Evolutionary conservation across 2,329 filamentous ascomycete genomes (phyloP), one percentile per base, ranked within the genome.

Genomic region (Phaeosphaeria sp.): DNA sequence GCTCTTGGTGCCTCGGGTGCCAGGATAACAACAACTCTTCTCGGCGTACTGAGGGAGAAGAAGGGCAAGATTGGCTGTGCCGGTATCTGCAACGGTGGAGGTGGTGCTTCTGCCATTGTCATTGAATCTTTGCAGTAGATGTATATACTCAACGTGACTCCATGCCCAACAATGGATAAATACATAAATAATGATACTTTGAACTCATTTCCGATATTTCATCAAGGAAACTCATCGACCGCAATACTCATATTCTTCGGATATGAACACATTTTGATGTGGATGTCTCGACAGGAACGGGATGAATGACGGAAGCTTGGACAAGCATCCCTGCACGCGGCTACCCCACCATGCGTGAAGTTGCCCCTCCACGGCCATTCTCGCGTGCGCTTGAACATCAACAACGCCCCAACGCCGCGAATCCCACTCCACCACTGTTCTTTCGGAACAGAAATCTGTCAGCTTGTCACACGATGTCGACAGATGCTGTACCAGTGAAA

Each of bases 71-170:
- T 98, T 77, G 95, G 95, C 56, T 91, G 89, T 73, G 94, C 91
- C 41, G 95, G 92, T 73, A 98, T 99, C 76, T 99, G 95, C 88
- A 99, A 99, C 79, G 95, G 95, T 66, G 95, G 95, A 56, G 95
- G 95, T 71, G 95, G 95, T 77, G 95, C 95, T 59, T 96, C 92
- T 72, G 95, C 95, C 57, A 82, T 99, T 67, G 92, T 99, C 62
- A 87, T 99, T 72, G 95, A 99, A 84, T 74, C 72, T 50, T 57
- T 78, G 63, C 71, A 76, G 72, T 77, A 74, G 54, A 58, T 43
- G 5, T 22, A 11, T 6, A 25, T 6, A 21, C 17, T 39, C 20
- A n/a, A 39, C 10, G 43, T 10, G 43, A 47, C 56, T 23, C 53
- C 6, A 56, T 49, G 51, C 39, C 42, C 55, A 55, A 58, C 44